phyloP scores from a whole-genome alignment of 192 early-diverging fungal genomes.

The Mortierella claussenii region DNA sequence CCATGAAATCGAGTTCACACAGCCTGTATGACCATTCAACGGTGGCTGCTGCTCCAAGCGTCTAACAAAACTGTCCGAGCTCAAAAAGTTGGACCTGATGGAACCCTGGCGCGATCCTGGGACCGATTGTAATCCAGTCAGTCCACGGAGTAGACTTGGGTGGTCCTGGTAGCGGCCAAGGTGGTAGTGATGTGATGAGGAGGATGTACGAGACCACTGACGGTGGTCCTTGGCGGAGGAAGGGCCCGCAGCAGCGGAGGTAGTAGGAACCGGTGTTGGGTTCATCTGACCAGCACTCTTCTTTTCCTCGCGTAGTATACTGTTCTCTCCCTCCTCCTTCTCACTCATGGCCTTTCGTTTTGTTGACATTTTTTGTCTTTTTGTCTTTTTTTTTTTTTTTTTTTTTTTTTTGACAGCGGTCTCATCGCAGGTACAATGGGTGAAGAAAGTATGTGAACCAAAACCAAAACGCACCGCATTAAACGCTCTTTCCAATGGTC shows the following conservation, averaged over 20 bases:
- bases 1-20: constrained; percentile 66
- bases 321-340: no score
- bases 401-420: no score
- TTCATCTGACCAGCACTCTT: no score
- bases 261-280: no score
- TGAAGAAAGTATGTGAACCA: no score
- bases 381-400: no score
- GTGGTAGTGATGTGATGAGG: background rate
- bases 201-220: background rate
- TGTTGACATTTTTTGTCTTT: background rate
- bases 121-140: constrained; percentile 9
- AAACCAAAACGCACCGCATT: background rate
- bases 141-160: background rate
- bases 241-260: background rate
- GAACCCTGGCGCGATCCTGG: constrained; percentile 12
- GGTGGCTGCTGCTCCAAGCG: constrained; percentile 40
- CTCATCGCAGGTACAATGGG: no score
- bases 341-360: background rate
- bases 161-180: background rate
- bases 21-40: constrained; percentile 62
- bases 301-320: no score
- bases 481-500: constrained; percentile 66
- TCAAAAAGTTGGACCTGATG: constrained; percentile 16
- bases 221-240: background rate
- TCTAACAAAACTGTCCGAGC: constrained; percentile 37